phyloP scores from a whole-genome alignment of 225 moss, liverwort and hornwort genomes.

The Straminergon stramineum region DNA sequence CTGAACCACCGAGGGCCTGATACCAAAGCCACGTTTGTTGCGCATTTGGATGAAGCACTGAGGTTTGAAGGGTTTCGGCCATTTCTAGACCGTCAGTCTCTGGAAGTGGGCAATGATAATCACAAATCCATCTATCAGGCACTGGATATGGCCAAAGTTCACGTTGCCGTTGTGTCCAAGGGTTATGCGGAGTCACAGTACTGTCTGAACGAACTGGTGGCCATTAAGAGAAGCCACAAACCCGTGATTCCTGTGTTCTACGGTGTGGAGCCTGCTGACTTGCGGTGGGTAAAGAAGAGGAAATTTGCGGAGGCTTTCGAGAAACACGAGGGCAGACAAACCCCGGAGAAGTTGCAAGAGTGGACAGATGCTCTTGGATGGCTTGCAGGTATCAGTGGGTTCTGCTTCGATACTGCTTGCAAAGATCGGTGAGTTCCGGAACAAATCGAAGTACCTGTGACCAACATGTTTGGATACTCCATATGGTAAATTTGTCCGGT shows the following conservation, averaged over 20 bases:
- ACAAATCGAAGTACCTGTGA: too few species aligned
- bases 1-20: background rate
- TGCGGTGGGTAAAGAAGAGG: background rate
- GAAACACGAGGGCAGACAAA: background rate
- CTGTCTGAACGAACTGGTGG: background rate
- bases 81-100: background rate
- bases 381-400: too few species aligned
- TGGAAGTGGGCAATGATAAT: rapidly evolving
- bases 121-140: background rate
- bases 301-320: background rate
- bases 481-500: too few species aligned
- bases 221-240: background rate
- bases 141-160: background rate
- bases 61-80: background rate
- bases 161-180: background rate
- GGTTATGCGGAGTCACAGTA: background rate
- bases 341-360: background rate
- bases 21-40: background rate
- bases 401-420: background rate
- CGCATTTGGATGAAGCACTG: background rate
- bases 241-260: background rate
- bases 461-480: too few species aligned
- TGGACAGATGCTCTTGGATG: too few species aligned
- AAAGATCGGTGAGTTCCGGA: too few species aligned
- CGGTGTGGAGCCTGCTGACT: background rate